Base-by-base conservation (phyloP, 345 rosid species). In the Noccaea bulbosa region DNA sequence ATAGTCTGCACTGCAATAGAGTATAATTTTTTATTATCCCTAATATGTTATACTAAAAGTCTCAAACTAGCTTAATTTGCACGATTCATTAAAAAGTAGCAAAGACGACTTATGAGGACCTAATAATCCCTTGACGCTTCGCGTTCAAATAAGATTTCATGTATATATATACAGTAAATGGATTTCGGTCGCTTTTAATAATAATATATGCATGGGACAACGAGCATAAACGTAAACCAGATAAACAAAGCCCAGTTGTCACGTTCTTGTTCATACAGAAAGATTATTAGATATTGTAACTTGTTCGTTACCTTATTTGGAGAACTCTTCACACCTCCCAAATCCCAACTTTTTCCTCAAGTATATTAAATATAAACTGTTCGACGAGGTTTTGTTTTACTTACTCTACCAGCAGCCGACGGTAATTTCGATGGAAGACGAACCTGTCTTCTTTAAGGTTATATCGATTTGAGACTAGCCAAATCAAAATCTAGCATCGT, bases 321-420 rank as follows among this genome's bases (percentile, higher is more conserved):
- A 55, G 37, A 64, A 56, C 71, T 56, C 71, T 73, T 65, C 77
- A 32, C 30, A 65, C 50, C 71, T 32, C 60, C 52, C 59, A 73
- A 65, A 73, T 73, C 32, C 60, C 60, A 73, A 56, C 66, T 46
- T 55, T 67, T 45, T 14, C 41, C 6, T 15, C 33, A 17, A 67
- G 24, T 41, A 16, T 30, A 54, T 53, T 43, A 54, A 17, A 37
- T 32, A 22, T 57, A 53, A 33, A 14, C 5, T 33, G 43, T 54
- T 54, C 22, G 43, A n/a, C 8, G 47, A 38, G 48, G 37, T 51
- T 63, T 11, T 7, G 3, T 12, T 34, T 64, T 56, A 47, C 45
- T 64, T 56, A 47, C 45, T 34, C 8, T 38, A 11, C 11, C 34
- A 7, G 9, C 14, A 45, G 14, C 10, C 50, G 40, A 27, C 30